Evolutionary conservation across 257 asterid genomes (phyloP).

Genomic region (Fraxinus anomala): DNA sequence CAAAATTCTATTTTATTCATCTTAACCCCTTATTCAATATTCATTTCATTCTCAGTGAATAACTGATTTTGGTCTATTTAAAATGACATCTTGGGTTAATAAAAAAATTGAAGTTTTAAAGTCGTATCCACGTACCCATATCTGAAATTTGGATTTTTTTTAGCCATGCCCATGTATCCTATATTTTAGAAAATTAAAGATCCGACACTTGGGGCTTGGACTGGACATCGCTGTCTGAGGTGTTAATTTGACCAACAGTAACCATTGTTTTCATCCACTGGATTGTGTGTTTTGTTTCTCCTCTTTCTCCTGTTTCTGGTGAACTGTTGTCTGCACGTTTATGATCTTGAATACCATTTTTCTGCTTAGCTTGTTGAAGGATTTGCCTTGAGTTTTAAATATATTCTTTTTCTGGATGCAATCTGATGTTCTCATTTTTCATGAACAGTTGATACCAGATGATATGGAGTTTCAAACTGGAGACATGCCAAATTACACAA

Average conservation of each 20-base stretch:
- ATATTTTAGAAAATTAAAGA: too few relatives aligned
- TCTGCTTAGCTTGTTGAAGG: not conserved
- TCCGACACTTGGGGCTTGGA: not conserved
- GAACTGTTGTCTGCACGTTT: not conserved
- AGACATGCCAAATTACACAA: slow-evolving; percentile 87
- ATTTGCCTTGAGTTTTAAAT: not conserved
- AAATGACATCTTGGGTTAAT: too few relatives aligned
- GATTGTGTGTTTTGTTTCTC: not conserved
- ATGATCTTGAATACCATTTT: not conserved
- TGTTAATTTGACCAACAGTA: not conserved
- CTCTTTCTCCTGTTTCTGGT: not conserved
- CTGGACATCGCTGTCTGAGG: not conserved
- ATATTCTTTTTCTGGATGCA: not conserved
- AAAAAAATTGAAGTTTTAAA: too few relatives aligned
- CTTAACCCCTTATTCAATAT: too few relatives aligned
- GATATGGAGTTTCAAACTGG: slow-evolving; percentile 99
- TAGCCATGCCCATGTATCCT: too few relatives aligned
- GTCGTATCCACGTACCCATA: too few relatives aligned
- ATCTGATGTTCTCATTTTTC: slow-evolving; percentile 3
- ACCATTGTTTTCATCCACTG: not conserved
- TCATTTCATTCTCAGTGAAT: too few relatives aligned
- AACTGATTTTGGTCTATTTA: too few relatives aligned
- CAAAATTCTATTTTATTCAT: too few relatives aligned
- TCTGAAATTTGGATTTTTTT: too few relatives aligned
- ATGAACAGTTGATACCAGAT: slow-evolving; percentile 78